Percentiles rank a stretch among this genome's conserved stretches.
Conservation (phyloP, 805 yeast genomes). For the Candida michaelii region DNA sequence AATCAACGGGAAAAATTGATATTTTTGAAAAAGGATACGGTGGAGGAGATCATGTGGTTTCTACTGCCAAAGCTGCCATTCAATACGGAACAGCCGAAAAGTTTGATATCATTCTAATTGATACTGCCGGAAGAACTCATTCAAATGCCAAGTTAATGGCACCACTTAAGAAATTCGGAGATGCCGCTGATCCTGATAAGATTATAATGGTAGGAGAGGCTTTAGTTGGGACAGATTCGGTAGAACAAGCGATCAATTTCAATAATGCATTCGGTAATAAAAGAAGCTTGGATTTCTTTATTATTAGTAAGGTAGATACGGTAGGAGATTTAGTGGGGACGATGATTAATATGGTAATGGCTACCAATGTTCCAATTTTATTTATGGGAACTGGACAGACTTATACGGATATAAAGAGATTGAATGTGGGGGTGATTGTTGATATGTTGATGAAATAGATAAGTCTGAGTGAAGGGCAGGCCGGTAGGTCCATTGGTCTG, state of each 20-base stretch:
- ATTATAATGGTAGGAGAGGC: conserved; percentile 99
- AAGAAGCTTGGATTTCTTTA: conserved; percentile 82
- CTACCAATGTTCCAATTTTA: conserved; percentile 91
- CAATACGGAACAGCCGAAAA: conserved; percentile 66
- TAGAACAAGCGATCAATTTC: conserved; percentile 90
- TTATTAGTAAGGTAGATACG: conserved; percentile 93
- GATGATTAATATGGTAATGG: conserved; percentile 95
- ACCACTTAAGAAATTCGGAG: conserved; percentile 90
- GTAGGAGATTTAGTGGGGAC: conserved; percentile 96
- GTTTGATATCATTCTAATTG: conserved; percentile 87
- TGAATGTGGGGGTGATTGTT: conserved; percentile 92
- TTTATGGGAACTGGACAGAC: conserved; percentile 98
- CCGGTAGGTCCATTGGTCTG: too few species aligned
- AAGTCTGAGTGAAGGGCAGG: neutral
- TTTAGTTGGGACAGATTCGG: conserved; percentile 94
- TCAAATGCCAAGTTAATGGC: conserved; percentile 95
- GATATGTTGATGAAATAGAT: conserved; percentile 66
- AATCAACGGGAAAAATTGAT: conserved; percentile 55
- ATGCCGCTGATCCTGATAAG: conserved; percentile 92
- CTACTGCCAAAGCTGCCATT: conserved; percentile 89
- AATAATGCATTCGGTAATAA: conserved; percentile 88
- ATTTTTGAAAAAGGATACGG: conserved; percentile 95
- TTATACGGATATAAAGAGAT: conserved; percentile 86
- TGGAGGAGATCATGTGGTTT: conserved; percentile 90
- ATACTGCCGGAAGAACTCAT: conserved; percentile 97